Evolutionary conservation across 2,329 filamentous ascomycete genomes (phyloP), one percentile per base, ranked within the genome.

Genomic region (Colletotrichum sp.): DNA sequence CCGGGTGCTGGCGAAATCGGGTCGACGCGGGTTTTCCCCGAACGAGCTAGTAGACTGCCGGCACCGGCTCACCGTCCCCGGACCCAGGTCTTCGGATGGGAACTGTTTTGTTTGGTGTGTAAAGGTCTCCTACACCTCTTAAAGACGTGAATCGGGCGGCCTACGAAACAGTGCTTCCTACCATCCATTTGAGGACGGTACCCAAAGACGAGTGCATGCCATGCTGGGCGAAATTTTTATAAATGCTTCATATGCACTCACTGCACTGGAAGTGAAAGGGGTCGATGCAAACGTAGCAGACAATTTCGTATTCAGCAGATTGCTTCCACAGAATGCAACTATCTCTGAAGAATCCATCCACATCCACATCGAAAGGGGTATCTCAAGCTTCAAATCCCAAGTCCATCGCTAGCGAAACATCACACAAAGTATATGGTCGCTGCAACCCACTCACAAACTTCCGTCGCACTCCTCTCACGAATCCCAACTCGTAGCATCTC

Each of bases 341-440:
- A n/a, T 26, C 8, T 10, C 21, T 59, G 55, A 59, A n/a, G 18
- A 36, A 8, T 59, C 13, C 21, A 60, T 16, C 21, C 24, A 26
- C 16, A 60, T 30, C 49, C 13, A 59, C 52, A 52, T 63, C 59
- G 16, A 34, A 36, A 32, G 65, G 68, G 68, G 72, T 75, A 72
- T 75, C 62, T 55, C 52, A 55, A 67, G 72, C 55, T 67, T 39
- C 69, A 71, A 32, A 30, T 52, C 10, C 36, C 69, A 66, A 26
- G 8, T 36, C 15, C 52, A 18, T 18, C 44, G 62, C n/a, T 4
- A 9, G 16, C 30, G 7, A 15, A 60, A n/a, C 15, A 16, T n/a
- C 65, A 16, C 16, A 18, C 49, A 8, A 5, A 24, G 13, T 26
- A 21, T 9, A 16, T 21, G 28, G 26, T 34, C 18, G 26, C 13